Evolutionary conservation across 306 rosid genomes (phyloP), one percentile per base, ranked within the genome.

Genomic region (Prunus davidiana): DNA sequence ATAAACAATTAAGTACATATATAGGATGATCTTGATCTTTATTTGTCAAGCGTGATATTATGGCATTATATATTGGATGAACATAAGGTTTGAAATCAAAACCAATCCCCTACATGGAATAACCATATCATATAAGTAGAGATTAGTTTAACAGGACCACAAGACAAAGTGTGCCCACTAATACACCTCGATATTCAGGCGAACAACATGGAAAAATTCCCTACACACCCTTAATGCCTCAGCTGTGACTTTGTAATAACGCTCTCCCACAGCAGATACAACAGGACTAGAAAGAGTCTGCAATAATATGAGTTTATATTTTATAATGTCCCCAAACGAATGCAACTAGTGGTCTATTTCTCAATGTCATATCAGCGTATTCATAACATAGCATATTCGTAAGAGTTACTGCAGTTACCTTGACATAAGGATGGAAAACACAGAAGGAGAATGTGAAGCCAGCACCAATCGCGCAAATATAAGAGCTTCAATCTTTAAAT

Each of bases 181-280:
- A 84, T 83, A 25, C 69, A 96, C 99, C 95, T 91, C 91, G 84
- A 86, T 85, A 73, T 84, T 78, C 52, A 98, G 98, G 55, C 99
- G 92, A 77, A 96, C 91, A 73, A 96, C 97, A 67, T 90, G 91
- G 51, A 96, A 93, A 41, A 96, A 97, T 79, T 91, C 96, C 76
- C 98, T 98, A 74, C 99, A 96, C 61, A 92, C 99, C 82, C 98
- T 89, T 73, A 96, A 86, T 43, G 99, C 98, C 85, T 96, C 99
- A 60, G 98, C 99, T 34, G 99, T 92, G 80, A 96, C 99, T 90
- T 96, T 96, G 84, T 96, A 96, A 83, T 92, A 96, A 38, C 99
- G 96, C 90, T 96, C 99, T 76, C 93, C 96, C 68, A 96, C 93
- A 76, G 99, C 97, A 67, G 98, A 89, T 72, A 96, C 81, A 85